Percentiles rank a stretch among this genome's conserved stretches.
phyloP scores from a whole-genome alignment of 2,329 filamentous ascomycete species.

The Chaetoscypha palmicola region DNA sequence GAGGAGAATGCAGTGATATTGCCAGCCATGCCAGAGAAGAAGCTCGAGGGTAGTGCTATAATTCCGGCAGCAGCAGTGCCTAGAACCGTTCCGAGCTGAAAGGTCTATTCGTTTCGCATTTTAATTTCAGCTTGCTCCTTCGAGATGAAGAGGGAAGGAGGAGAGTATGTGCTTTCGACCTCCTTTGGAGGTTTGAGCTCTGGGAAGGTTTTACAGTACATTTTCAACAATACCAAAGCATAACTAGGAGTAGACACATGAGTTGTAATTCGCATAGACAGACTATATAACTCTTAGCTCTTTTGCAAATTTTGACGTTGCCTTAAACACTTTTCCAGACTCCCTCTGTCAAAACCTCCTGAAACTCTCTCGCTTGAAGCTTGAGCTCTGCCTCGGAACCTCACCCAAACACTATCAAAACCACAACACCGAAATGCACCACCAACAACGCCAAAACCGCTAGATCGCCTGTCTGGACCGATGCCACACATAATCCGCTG shows the following conservation, averaged over 20 bases:
- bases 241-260: not conserved
- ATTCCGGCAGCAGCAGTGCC: not conserved
- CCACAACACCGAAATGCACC: conserved; percentile 4
- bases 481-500: conserved; percentile 11
- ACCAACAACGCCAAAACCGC: conserved; percentile 8
- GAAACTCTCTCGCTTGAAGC: conserved; percentile 4
- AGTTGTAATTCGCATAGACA: not conserved
- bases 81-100: not conserved
- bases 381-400: conserved; percentile 3
- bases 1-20: not conserved
- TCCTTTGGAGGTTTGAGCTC: no score
- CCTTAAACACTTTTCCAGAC: not conserved
- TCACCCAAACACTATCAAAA: not conserved
- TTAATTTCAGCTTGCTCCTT: no score
- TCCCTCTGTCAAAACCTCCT: conserved; percentile 2
- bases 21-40: not conserved
- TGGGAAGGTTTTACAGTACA: no score
- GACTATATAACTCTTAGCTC: not conserved
- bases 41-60: not conserved
- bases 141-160: no score
- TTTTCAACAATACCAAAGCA: no score
- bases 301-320: not conserved
- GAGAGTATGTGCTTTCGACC: no score
- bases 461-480: conserved; percentile 6
- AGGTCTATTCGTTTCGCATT: no score